Percentiles rank a stretch among this genome's conserved stretches.
These are phyloP conservation scores for Caloboletus firmus DNA, from an alignment of 1,284 basidiomycete species.

Conservation along the genomic window DNA sequence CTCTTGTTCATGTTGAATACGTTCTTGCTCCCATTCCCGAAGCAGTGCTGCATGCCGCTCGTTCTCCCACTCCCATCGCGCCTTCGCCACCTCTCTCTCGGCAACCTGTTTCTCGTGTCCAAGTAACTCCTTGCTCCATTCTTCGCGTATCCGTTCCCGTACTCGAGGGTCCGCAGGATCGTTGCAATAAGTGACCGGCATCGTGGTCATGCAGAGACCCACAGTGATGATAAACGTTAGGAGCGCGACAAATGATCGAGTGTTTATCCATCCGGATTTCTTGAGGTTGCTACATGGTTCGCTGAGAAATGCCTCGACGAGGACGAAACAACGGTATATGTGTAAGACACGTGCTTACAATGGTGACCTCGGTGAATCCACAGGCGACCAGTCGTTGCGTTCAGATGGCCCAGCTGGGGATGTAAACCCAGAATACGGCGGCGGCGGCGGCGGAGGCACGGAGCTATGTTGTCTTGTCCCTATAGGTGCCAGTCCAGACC, in stretches of 20 bases:
- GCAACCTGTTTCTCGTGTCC: conserved; percentile 12
- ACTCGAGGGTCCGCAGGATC: conserved; percentile 21
- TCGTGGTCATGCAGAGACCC: conserved; percentile 7
- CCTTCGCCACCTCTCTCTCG: conserved; percentile 11
- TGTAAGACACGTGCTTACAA: conserved; percentile 8
- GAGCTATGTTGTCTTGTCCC: conserved; percentile 1
- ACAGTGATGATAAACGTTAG: conserved; percentile 6
- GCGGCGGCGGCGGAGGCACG: conserved; percentile 12
- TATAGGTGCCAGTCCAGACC: background rate
- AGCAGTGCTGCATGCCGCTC: conserved; percentile 7
- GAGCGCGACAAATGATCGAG: conserved; percentile 1
- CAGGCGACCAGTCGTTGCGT: background rate
- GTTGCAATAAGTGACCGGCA: conserved; percentile 24
- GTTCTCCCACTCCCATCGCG: conserved; percentile 19
- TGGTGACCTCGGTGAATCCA: background rate
- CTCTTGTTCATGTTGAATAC: conserved; percentile 10
- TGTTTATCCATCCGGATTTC: background rate
- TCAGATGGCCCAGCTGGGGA: background rate
- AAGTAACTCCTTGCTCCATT: conserved; percentile 19
- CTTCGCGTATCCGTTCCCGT: conserved; percentile 19
- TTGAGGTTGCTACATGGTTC: background rate
- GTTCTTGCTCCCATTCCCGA: conserved; percentile 19
- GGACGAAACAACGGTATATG: background rate
- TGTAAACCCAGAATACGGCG: conserved; percentile 14
- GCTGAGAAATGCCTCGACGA: background rate